Evolutionary conservation across 768 basidiomycete species (phyloP).

Genomic region (Asterophora lycoperdoides): DNA sequence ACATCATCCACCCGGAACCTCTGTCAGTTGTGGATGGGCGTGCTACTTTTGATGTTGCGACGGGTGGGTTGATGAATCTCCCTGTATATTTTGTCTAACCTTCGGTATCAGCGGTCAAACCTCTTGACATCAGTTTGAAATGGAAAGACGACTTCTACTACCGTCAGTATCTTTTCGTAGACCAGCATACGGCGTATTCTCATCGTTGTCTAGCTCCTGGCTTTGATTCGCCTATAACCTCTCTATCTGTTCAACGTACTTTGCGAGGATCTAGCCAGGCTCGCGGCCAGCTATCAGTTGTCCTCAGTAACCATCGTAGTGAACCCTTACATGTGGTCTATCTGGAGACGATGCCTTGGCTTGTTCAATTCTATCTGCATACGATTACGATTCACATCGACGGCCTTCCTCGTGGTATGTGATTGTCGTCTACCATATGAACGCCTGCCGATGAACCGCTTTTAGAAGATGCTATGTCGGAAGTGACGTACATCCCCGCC

Average conservation of each 20-base stretch:
- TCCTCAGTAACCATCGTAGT: slow-evolving; percentile 56
- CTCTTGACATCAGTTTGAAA: slow-evolving; percentile 52
- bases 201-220: slow-evolving; percentile 29
- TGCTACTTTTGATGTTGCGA: slow-evolving; percentile 46
- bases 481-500: slow-evolving; percentile 64
- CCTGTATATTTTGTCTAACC: slow-evolving; percentile 11
- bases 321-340: slow-evolving; percentile 53
- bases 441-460: neutral
- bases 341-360: slow-evolving; percentile 92
- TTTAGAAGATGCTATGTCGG: slow-evolving; percentile 59
- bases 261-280: slow-evolving; percentile 75
- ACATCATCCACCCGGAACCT: slow-evolving; percentile 53
- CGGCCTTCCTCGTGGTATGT: slow-evolving; percentile 43
- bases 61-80: slow-evolving; percentile 34
- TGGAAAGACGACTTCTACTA: slow-evolving; percentile 62
- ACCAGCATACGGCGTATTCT: neutral
- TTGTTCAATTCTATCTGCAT: slow-evolving; percentile 83
- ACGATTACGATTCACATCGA: slow-evolving; percentile 56
- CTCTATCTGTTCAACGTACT: slow-evolving; percentile 63
- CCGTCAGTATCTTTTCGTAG: slow-evolving; percentile 38
- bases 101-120: slow-evolving; percentile 32
- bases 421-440: neutral
- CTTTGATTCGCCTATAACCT: slow-evolving; percentile 38
- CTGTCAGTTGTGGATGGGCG: slow-evolving; percentile 25
- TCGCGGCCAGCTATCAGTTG: slow-evolving; percentile 65